phyloP scores from a whole-genome alignment of 2,329 filamentous ascomycete species.

The Ceratocystis harringtonii region DNA sequence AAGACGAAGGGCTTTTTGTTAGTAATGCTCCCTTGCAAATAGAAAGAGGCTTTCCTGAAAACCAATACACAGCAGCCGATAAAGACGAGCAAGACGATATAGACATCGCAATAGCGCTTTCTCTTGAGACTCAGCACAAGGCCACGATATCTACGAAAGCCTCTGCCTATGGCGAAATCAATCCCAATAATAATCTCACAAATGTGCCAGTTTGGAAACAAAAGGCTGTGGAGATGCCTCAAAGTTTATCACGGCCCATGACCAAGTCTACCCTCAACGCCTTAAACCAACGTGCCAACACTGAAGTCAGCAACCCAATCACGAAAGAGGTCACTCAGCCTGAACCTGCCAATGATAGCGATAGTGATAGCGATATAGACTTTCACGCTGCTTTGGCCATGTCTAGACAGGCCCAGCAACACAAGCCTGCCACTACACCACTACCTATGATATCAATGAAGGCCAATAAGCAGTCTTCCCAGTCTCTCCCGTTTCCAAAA shows the following conservation, averaged over 20 bases:
- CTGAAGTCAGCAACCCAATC: constrained; percentile 53
- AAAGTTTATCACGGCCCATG: constrained; percentile 35
- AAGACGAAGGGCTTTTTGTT: constrained; percentile 40
- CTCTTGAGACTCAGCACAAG: constrained; percentile 50
- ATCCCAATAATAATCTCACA: constrained; percentile 37
- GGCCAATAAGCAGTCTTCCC: constrained; percentile 40
- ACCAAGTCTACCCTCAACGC: constrained; percentile 11
- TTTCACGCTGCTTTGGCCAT: constrained; percentile 55
- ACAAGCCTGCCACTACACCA: neutral
- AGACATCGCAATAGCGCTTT: constrained; percentile 69
- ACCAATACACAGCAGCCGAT: constrained; percentile 20
- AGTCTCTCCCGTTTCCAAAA: constrained; percentile 82
- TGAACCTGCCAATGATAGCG: constrained; percentile 33
- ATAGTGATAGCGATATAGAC: constrained; percentile 57
- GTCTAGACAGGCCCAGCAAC: constrained; percentile 25
- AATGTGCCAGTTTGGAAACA: constrained; percentile 40
- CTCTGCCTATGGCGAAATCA: constrained; percentile 21
- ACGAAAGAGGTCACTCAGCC: constrained; percentile 41
- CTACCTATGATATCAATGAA: constrained; percentile 1
- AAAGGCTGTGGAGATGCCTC: constrained; percentile 33
- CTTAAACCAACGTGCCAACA: constrained; percentile 13
- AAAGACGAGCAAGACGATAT: constrained; percentile 41
- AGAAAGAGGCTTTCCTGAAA: constrained; percentile 26
- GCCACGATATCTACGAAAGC: neutral
- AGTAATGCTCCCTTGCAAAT: constrained; percentile 21